Percentiles rank a stretch among this genome's conserved stretches.
Evolutionary conservation across 1,284 basidiomycete species (phyloP).

Genomic region (Meira nashicola): DNA sequence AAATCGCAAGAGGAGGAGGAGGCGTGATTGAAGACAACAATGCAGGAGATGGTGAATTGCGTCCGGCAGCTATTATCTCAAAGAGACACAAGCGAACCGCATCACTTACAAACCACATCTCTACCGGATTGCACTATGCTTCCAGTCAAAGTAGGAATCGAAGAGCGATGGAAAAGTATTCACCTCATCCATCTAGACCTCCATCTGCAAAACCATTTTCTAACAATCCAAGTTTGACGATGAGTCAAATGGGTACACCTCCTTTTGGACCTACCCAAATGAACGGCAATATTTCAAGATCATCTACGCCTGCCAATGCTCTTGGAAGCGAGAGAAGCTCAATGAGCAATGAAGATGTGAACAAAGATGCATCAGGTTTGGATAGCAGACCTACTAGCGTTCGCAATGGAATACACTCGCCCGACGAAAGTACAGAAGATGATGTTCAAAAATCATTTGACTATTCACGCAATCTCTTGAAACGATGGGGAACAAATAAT

Average conservation of each 20-base stretch:
- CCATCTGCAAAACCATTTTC: not conserved
- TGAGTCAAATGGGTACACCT: not conserved
- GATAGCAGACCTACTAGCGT: not conserved
- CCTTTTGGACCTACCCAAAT: not conserved
- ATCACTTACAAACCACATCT: slow-evolving; percentile 23
- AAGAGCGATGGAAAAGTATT: slow-evolving; percentile 43
- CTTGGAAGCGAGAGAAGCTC: slow-evolving; percentile 3
- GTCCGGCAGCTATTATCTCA: slow-evolving; percentile 8
- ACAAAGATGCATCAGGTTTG: not conserved
- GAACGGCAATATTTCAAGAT: not conserved
- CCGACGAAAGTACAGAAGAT: not conserved
- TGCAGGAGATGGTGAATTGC: slow-evolving; percentile 19
- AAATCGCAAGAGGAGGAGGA: slow-evolving; percentile 27
- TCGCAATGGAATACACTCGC: not conserved
- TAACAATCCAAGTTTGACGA: not conserved
- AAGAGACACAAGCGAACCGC: slow-evolving; percentile 11
- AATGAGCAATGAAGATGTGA: not conserved
- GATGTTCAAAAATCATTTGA: not conserved
- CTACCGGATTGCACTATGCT: slow-evolving; percentile 36
- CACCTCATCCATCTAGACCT: slow-evolving; percentile 23
- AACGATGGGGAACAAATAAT: not conserved
- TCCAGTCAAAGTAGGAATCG: slow-evolving; percentile 36
- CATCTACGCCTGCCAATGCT: not conserved
- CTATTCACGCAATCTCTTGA: not conserved
- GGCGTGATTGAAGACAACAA: not conserved